These are phyloP conservation scores for Vanrija sp. DNA, from an alignment of 1,284 basidiomycete genomes.

Conservation along the genomic window DNA sequence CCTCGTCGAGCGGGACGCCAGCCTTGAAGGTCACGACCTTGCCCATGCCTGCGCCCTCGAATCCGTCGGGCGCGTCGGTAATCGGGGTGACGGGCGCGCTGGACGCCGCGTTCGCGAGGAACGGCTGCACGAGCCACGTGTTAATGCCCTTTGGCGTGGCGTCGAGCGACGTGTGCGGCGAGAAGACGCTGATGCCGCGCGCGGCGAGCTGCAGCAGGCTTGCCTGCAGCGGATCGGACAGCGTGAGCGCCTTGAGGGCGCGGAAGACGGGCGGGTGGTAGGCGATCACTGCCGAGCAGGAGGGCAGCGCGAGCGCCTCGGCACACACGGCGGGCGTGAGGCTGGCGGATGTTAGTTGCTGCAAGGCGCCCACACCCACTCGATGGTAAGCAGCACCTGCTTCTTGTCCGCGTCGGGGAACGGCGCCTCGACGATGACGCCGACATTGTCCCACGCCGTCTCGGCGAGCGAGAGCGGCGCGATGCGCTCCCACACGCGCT, in stretches of 20 bases:
- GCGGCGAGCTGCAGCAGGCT: constrained; percentile 74
- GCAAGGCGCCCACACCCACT: constrained; percentile 55
- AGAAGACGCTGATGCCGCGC: constrained; percentile 78
- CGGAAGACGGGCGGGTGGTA: constrained; percentile 84
- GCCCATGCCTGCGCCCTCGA: constrained; percentile 60
- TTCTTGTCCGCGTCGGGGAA: constrained; percentile 57
- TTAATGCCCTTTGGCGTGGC: constrained; percentile 77
- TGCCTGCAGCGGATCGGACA: constrained; percentile 71
- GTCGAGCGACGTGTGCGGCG: constrained; percentile 84
- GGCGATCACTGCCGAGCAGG: constrained; percentile 66
- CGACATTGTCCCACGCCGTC: constrained; percentile 84
- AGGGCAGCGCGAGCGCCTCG: constrained; percentile 63
- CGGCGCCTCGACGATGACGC: constrained; percentile 76
- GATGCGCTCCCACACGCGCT: constrained; percentile 57
- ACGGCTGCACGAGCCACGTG: constrained; percentile 56
- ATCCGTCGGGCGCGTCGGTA: constrained; percentile 27
- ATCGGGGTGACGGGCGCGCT: constrained; percentile 24
- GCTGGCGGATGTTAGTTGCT: constrained; percentile 50
- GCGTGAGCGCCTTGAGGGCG: constrained; percentile 71
- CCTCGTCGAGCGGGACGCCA: constrained; percentile 51
- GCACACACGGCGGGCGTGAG: constrained; percentile 71
- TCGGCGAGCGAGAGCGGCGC: constrained; percentile 78
- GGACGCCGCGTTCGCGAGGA: constrained; percentile 20
- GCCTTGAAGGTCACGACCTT: constrained; percentile 59
- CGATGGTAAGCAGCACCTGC: constrained; percentile 74